Evolutionary conservation across 2,329 filamentous ascomycete genomes (phyloP), one percentile per base, ranked within the genome.

Genomic region (Colletotrichum tropicale): DNA sequence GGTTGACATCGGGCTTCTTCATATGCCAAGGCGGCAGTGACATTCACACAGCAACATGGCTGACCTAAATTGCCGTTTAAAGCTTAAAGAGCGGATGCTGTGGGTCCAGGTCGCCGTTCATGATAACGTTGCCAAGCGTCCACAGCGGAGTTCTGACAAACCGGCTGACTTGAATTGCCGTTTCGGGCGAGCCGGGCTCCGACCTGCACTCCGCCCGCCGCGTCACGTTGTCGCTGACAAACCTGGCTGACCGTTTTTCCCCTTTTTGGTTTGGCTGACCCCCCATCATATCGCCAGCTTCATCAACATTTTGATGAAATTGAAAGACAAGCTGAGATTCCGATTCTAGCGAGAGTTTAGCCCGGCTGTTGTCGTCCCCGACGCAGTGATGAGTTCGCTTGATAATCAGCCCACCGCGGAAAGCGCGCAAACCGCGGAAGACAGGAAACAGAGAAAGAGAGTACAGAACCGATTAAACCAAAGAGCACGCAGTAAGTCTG

Each of bases 391-490:
- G 43, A 21, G n/a, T 52, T 21, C 43, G 43, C 43, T 52, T 52
- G 43, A 52, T 21, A 21, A 52, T 21, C 43, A 52, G 10, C 10
- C 10, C 43, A 5, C 28, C 18, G 13, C 58, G 18, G 28, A n/a
- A n/a, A 32, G 10, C 28, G 28, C 30, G n/a, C 15, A 18, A n/a
- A 30, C 34, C 6, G 30, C 26, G 12, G 65, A 70, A n/a, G 34
- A 30, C 56, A 70, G 48, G 16, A 76, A 74, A 28, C 66, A 74
- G 38, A 67, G 64, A 15, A 75, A 65, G 48, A 76, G 70, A 60
- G 6, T 66, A 15, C 75, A 76, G 38, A 76, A 75, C 28, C 75
- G 75, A 15, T 58, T 52, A 36, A 75, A 76, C 55, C 75, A 76
- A 52, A 71, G 71, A 71, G 75, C 71, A 26, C 75, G 65, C 26